Base-by-base conservation (phyloP, 441 rosid species). In the Geranium incanum region DNA sequence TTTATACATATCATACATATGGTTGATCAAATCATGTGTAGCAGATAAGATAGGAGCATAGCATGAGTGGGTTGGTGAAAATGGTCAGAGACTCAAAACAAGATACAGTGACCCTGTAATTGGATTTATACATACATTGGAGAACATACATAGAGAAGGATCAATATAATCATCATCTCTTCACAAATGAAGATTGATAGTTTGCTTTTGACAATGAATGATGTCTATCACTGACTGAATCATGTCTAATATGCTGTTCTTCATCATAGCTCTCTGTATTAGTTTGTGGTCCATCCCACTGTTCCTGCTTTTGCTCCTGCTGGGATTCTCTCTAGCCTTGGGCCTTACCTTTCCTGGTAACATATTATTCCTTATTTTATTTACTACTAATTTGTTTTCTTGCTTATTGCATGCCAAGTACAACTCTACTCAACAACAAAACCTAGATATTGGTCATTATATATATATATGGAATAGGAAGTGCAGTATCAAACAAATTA, bases 401-500 rank as follows among this genome's bases (percentile, higher is more conserved):
- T 39, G 6, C 43, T 39, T 39, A 5, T 7, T 39, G 5, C 43
- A 39, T 4, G 43, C 6, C 6, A 4, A 38, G 43, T 4, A 4
- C 43, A 38, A 38, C 8, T 38, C 43, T 38, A 38, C 52, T 9
- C 52, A 45, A 45, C 12, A 9, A 45, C 52, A 45, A 45, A 13
- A 45, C n/a, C 52, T 45, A 45, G 52, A 45, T 45, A 45, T 45
- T 9, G 9, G 8, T 45, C 52, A 45, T 45, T 7, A 11, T 45
- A 45, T 45, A 45, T 45, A 6, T 45, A 45, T 45, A 9, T 45
- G 12, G 52, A 45, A 7, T 9, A 45, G 3, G 12, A 6, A 45
- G 52, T 8, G 15, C n/a, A 52, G 60, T 52, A 52, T 59, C 76
- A 74, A 67, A 70, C 43, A 65, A 66, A 50, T 59, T 59, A 72